Base-by-base conservation (phyloP, 352 stramenopile genomes). In the Phytophthora pinifolia region DNA sequence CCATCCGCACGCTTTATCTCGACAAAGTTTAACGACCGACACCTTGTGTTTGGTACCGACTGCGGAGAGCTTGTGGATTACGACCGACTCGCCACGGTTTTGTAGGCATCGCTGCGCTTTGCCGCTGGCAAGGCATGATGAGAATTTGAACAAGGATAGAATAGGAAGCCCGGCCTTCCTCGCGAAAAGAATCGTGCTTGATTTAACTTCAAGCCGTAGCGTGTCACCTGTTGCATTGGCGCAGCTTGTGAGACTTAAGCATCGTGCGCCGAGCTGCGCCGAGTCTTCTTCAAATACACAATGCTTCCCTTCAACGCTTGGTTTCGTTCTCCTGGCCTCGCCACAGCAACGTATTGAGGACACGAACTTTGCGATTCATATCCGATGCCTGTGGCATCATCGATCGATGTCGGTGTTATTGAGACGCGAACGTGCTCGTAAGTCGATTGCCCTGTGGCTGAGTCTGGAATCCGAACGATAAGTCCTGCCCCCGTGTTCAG, bases 41-140 rank as follows among this genome's bases (percentile, higher is more conserved):
- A 92, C 46, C 62, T 95, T 30, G 71, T 94, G 37, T 74, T 95
- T 39, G 86, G 86, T 38, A 92, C 86, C 9, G 65, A 89, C 47
- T 67, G 63, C 36, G 86, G 83, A 46, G 74, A 88, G 52, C 74
- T 93, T 42, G 56, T 91, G 62, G 72, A 91, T 74, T 89, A 88
- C 71, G 80, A 90, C 60, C 77, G 80, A 65, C 66, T 81, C n/a
- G 65, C 75, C 39, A 70, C 71, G 36, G 62, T 79, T 72, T 66
- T 85, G 67, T 83, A 74, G 57, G 37, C 20, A 48, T 17, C 32
- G 32, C 9, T 30, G 22, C 31, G 20, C 58, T 43, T 37, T 60
- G 46, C 55, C 54, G 37, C 54, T 29, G 52, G 54, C 32, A 61
- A 45, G 46, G 43, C 33, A 47, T 39, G 41, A 60, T 41, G 46